Evolutionary conservation across 1,284 basidiomycete species (phyloP), one percentile per base, ranked within the genome.

Genomic region (Ustilago hordei): DNA sequence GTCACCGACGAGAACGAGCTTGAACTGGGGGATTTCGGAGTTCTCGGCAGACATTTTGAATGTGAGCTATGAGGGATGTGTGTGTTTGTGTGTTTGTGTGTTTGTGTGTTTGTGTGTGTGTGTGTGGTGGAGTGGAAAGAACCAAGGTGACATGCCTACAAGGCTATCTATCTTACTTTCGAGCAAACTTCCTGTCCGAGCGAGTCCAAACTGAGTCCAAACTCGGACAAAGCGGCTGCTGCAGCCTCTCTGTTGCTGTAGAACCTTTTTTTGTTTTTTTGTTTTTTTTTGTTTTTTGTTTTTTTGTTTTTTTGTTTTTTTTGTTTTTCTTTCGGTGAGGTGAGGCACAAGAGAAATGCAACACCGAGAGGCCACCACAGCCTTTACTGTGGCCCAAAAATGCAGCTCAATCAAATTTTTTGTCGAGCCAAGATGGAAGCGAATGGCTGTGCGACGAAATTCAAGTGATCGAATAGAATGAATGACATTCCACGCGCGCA

Each of bases 1-100:
- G 87, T 98, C 96, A 86, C 96, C 95, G 85, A 98, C 95, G 82
- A 97, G 93, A 78, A 99, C 96, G 87, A 99, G 94, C 90, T 99
- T 99, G 91, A 99, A 99, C 75, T 95, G 95, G 60, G 97, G 95
- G 81, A 95, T 89, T 77, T 88, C 65, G 38, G 60, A 55, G 64
- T 66, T 69, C 23, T 73, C 69, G 59, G 70, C 67, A 41, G 75
- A 70, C 75, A 78, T 78, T 47, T 53, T 74, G 23, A 28, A 28
- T 45, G 41, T 9, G 31, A 43, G 35, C 4, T 54, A 35, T 50
- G 56, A 32, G 19, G 48, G 13, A 23, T 36, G 13, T 53, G 60
- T 39, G 55, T 50, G 50, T 48, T 47, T 23, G 23, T 23, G 23
- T n/a, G n/a, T n/a, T 28, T 32, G 53, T n/a, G 43, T 50, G n/a